Conservation (phyloP, 257 asterid genomes). For the Paraleonurus japonicus region DNA sequence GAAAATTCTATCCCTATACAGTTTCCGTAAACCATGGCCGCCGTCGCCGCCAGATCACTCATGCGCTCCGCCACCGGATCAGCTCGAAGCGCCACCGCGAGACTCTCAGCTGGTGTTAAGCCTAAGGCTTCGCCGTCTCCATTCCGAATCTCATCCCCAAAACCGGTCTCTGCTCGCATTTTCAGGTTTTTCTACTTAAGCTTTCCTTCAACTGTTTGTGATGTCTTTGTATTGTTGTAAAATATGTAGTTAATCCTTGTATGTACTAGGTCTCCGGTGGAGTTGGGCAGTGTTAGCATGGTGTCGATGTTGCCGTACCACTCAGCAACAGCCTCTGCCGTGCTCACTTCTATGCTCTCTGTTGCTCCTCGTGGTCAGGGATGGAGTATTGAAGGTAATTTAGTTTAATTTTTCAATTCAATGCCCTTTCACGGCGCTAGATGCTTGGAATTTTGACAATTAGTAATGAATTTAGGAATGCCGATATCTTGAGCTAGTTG, state of each 20-base stretch:
- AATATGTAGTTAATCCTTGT: not conserved
- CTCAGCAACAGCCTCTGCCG: slow-evolving; percentile 82
- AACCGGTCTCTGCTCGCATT: slow-evolving; percentile 61
- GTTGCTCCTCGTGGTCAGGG: slow-evolving; percentile 64
- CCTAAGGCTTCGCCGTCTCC: slow-evolving; percentile 37
- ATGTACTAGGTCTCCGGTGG: slow-evolving; percentile 66
- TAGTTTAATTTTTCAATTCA: not conserved
- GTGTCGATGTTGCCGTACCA: slow-evolving; percentile 79
- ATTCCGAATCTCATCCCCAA: slow-evolving; percentile 41
- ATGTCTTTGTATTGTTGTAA: not conserved
- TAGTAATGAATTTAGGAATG: not conserved
- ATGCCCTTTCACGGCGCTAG: not conserved
- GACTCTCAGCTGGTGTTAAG: slow-evolving; percentile 31
- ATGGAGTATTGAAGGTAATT: slow-evolving; percentile 81
- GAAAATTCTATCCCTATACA: slow-evolving; percentile 13
- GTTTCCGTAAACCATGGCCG: slow-evolving; percentile 24
- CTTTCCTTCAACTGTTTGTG: not conserved
- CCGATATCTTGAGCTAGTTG: not conserved
- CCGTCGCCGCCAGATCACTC: slow-evolving; percentile 41
- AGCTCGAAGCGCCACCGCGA: slow-evolving; percentile 43
- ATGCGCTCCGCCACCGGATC: slow-evolving; percentile 33
- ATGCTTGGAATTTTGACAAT: not conserved
- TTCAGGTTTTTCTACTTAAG: slow-evolving; percentile 51
- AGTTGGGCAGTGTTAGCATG: slow-evolving; percentile 56
- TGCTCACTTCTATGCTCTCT: slow-evolving; percentile 86